Evolutionary conservation across 495 filamentous ascomycete genomes (phyloP).

Genomic region (Neurospora sp.): DNA sequence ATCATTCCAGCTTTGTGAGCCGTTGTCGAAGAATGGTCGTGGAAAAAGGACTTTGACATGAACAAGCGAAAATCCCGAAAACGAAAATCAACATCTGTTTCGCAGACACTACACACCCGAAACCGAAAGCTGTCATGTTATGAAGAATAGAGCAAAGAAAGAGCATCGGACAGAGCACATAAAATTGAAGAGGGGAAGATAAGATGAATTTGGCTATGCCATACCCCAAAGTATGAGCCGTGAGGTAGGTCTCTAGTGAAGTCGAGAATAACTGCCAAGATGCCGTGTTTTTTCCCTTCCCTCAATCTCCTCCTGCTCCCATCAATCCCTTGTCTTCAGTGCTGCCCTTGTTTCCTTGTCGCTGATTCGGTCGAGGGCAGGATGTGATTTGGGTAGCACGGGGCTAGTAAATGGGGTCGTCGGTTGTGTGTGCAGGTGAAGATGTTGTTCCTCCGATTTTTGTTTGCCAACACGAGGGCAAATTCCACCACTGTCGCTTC

Average conservation of each 20-base stretch:
- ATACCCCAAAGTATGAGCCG: background rate
- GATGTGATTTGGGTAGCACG: background rate
- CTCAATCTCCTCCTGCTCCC: background rate
- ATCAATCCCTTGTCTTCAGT: background rate
- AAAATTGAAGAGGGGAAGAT: background rate
- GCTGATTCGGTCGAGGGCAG: background rate
- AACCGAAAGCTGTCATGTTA: too few species aligned
- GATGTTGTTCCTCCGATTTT: background rate
- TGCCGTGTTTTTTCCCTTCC: background rate
- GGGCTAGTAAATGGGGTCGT: background rate
- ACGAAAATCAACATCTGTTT: too few species aligned
- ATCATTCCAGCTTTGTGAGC: background rate
- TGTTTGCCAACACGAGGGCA: background rate
- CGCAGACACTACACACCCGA: too few species aligned
- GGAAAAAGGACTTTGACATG: too few species aligned
- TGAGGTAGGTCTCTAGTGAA: background rate
- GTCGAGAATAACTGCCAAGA: background rate
- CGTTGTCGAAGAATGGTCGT: too few species aligned
- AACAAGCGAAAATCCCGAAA: too few species aligned
- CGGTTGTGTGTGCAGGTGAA: background rate
- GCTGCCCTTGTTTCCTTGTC: background rate
- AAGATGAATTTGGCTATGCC: background rate
- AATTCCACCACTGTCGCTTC: background rate
- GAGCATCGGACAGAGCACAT: background rate
- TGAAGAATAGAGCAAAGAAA: too few species aligned